Evolutionary conservation across 1,284 basidiomycete genomes (phyloP), one percentile per base, ranked within the genome.

Genomic region (Cryptococcus sp.): DNA sequence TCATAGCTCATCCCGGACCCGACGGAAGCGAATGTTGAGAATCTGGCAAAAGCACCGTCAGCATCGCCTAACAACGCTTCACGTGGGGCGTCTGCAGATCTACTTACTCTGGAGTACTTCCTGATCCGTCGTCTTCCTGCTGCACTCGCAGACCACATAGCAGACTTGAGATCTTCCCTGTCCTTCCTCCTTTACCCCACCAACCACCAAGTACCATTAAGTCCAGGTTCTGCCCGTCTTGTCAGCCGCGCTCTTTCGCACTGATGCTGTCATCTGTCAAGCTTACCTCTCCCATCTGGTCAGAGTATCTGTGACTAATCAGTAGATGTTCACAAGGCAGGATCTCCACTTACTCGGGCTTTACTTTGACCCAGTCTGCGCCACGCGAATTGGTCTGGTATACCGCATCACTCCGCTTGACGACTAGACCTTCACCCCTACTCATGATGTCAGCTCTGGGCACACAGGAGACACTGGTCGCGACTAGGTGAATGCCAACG

Each of bases 311-410:
- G 43, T 5, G 25, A 49, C 45, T n/a, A 3, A 39, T 25, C 41
- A 39, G 40, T 17, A 39, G 1, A 43, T 22, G 30, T 57, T 22
- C 45, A 25, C 23, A 50, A 22, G 5, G 6, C 23, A n/a, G 22
- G 42, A 43, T 19, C 38, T 3, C 2, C 7, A 73, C 82, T 54
- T 65, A 90, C 90, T 96, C 93, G 6, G 93, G 93, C 74, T 96
- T 97, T 40, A 94, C 88, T 78, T 97, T 97, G 69, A 94, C 85
- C 93, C 94, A 97, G 67, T 91, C 88, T 69, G 86, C 84, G 66
- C 89, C 91, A 54, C 93, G 83, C 1, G 89, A 90, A 68, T 92
- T 92, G 48, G 94, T 80, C 15, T 85, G 81, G 75, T 98, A 98
- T 59, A 86, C 83, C 0, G 88, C 85, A 48, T 85, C 80, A 0